These are phyloP conservation scores for Pterocarpus santalinus DNA, from an alignment of 306 rosid species.

Conservation along the genomic window DNA sequence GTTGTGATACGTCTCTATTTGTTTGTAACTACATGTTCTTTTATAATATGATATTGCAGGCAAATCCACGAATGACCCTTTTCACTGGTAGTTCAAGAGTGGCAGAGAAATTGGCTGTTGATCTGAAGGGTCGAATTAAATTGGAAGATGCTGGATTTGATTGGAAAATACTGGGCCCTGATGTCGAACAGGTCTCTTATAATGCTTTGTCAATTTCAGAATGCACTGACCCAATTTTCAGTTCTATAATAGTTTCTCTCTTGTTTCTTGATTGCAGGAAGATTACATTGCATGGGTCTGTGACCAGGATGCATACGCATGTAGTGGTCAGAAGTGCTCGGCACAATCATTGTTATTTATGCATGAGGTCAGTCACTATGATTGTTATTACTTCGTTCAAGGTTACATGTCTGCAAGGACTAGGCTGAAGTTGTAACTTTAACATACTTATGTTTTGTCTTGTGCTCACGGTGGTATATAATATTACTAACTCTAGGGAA, in stretches of 20 bases:
- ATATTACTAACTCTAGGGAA: constrained; percentile 26
- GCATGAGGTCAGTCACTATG: constrained; percentile 79
- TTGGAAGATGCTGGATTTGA: constrained; percentile 99
- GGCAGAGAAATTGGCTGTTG: constrained; percentile 89
- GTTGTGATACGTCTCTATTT: constrained; percentile 12
- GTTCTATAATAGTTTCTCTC: constrained; percentile 30
- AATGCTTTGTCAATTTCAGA: constrained; percentile 10
- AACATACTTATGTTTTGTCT: constrained; percentile 20
- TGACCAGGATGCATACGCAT: constrained; percentile 99
- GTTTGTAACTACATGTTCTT: constrained; percentile 15
- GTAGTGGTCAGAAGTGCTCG: constrained; percentile 99
- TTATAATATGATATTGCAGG: constrained; percentile 56
- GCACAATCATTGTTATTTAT: constrained; percentile 90
- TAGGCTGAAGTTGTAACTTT: constrained; percentile 29
- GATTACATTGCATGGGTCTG: constrained; percentile 95
- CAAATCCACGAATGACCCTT: constrained; percentile 90
- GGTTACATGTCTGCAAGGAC: constrained; percentile 15
- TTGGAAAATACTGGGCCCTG: constrained; percentile 98
- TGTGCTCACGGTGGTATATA: background rate
- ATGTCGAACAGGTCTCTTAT: constrained; percentile 84
- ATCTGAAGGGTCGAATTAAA: constrained; percentile 86
- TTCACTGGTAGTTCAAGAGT: constrained; percentile 99
- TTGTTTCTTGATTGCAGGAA: constrained; percentile 66
- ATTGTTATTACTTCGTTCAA: constrained; percentile 26
- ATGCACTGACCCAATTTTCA: constrained; percentile 26